Evolutionary conservation across 1,284 basidiomycete genomes (phyloP), one percentile per base, ranked within the genome.

Genomic region (Ceratobasidium papillatum): DNA sequence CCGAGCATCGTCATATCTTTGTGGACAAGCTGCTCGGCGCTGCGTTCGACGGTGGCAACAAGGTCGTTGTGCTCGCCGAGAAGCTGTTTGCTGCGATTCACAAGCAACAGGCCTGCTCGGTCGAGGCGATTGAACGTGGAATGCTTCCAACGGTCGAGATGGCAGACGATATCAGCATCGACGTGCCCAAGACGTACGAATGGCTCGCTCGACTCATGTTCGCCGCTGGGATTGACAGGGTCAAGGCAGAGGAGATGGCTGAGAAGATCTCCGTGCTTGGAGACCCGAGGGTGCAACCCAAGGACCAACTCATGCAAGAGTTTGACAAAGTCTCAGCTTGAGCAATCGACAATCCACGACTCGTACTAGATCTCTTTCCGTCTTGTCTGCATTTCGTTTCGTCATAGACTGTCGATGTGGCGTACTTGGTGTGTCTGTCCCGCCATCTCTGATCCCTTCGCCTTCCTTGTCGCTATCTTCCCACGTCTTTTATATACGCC

Each of bases 161-260:
- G 76, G 85, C 98, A 78, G 94, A 95, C 79, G 95, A 98, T 80
- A 89, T 95, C 74, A 89, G 90, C 22, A 91, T 96, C 79, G 95
- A 98, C 81, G 93, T 92, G 75, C 96, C 96, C 3, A 91, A 92
- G 80, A 95, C 94, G 0, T 91, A 92, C 84, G 83, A 87, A 76
- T 87, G 91, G 68, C 90, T 95, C 81, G 94, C 90, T 9, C 85
- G 86, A 72, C 88, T 95, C 83, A 82, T 95, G 75, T 90, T 89
- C 80, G 90, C 88, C 54, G 85, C 91, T 25, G 86, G 85, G 27
- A 83, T 94, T 7, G 76, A 78, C 27, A 75, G 82, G 52, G 84
- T 85, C 76, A 83, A 82, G 78, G 87, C 93, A 78, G 88, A 89
- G 76, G 88, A 88, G 66, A 84, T 85, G 19, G 78, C 78, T 14